These are phyloP conservation scores for Hysterangium stoloniferum DNA, from an alignment of 768 basidiomycete genomes.

Conservation along the genomic window DNA sequence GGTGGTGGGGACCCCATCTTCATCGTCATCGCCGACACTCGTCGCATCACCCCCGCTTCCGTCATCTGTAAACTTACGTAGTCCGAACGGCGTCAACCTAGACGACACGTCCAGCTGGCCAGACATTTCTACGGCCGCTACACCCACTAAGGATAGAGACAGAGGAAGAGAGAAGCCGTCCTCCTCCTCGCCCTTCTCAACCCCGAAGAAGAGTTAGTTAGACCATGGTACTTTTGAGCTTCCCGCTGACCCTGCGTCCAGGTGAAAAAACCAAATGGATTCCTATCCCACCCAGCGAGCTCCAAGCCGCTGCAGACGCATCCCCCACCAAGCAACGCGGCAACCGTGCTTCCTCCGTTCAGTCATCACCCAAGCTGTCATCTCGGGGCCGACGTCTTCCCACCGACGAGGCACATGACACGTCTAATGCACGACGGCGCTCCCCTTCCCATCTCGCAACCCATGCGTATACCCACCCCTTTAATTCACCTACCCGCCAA, in stretches of 20 bases:
- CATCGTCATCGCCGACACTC: constrained; percentile 9
- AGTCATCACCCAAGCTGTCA: constrained; percentile 5
- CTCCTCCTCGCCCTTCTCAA: not conserved
- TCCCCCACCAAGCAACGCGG: constrained; percentile 5
- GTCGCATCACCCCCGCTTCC: constrained; percentile 10
- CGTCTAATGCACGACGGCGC: constrained; percentile 2
- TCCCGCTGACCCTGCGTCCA: constrained; percentile 14
- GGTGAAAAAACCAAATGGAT: constrained; percentile 58
- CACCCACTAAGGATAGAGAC: not conserved
- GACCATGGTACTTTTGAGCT: not conserved
- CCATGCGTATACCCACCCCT: constrained; percentile 6
- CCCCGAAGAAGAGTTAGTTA: constrained; percentile 8
- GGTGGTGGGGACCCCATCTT: constrained; percentile 12
- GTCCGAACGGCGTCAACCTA: not conserved
- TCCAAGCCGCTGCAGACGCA: constrained; percentile 46
- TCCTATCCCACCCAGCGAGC: constrained; percentile 47
- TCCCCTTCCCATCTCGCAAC: constrained; percentile 5
- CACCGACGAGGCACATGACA: constrained; percentile 25
- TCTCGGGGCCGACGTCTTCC: constrained; percentile 35
- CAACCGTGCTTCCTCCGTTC: not conserved
- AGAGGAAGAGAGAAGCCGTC: not conserved
- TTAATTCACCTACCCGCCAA: constrained; percentile 4
- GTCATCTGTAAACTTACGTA: constrained; percentile 3
- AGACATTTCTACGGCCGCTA: not conserved
- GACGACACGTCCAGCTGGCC: constrained; percentile 11